Evolutionary conservation across 1,284 basidiomycete species (phyloP), one percentile per base, ranked within the genome.

Genomic region (Mycena sp.): DNA sequence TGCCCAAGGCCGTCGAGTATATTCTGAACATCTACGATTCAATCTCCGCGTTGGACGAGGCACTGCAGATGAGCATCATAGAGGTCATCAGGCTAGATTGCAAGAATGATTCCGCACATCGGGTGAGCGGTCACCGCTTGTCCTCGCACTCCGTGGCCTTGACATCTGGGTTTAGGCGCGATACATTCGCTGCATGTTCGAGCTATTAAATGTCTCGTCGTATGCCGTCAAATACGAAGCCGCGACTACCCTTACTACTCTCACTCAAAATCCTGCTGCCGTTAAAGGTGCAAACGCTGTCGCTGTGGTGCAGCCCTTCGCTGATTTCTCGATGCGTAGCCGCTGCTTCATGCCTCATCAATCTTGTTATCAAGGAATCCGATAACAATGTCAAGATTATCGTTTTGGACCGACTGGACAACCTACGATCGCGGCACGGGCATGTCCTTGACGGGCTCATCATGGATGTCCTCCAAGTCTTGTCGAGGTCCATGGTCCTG

Each of bases 311-410:
- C 3, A 50, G 38, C 58, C 14, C 11, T 26, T 9, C 14, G 19
- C 30, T 59, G 1, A 19, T 37, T 43, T 32, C 63, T 38, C 67
- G 30, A 56, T 45, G 28, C 46, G 55, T 68, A 95, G 96, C 98
- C 66, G 92, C 97, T 48, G 96, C 95, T 0, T 88, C 90, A 12
- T 93, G 90, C 61, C 90, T 98, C 69, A 94, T 98, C 72, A 94
- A 90, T 71, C 88, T 99, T 59, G 90, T 96, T 61, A 85, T 93
- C 74, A 97, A 96, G 80, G 96, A 98, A 80, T 95, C 95, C 2
- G 97, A 99, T 82, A 99, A 99, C 83, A 99, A 99, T 72, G 97
- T 99, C 78, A 99, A 99, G 80, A 87, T 99, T 61, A 99, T 99
- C 68, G 98, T 99, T 11, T 86, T 99, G 32, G 95, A 98, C 74